Evolutionary conservation across 2,329 filamentous ascomycete species (phyloP).

Genomic region (Eutypella sp.): DNA sequence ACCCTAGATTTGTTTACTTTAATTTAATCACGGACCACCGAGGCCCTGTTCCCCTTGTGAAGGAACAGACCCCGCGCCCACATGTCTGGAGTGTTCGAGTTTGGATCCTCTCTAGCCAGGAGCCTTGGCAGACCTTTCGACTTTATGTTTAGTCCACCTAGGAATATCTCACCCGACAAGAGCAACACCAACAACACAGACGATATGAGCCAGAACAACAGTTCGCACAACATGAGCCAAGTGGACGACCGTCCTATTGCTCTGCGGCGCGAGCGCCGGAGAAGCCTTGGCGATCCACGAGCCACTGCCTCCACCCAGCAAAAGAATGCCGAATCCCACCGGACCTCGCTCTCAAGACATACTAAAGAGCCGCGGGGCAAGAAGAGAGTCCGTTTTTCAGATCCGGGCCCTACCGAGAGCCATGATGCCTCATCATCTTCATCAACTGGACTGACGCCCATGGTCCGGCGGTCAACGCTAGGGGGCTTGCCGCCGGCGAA

Average conservation of each 20-base stretch:
- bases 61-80: too few species aligned
- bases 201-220: too few species aligned
- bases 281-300: conserved; percentile 21
- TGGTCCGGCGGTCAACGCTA: conserved; percentile 49
- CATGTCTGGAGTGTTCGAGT: too few species aligned
- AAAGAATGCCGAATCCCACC: background rate
- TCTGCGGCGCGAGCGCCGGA: conserved; percentile 49
- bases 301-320: conserved; percentile 6
- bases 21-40: too few species aligned
- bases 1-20: too few species aligned
- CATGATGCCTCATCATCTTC: conserved; percentile 27
- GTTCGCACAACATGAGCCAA: conserved; percentile 28
- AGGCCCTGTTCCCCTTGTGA: too few species aligned
- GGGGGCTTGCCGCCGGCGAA: conserved; percentile 24
- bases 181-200: too few species aligned
- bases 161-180: too few species aligned
- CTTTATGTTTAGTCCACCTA: too few species aligned
- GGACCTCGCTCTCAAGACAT: conserved; percentile 8
- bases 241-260: conserved; percentile 46
- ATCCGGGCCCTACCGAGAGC: conserved; percentile 40
- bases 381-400: conserved; percentile 55
- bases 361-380: conserved; percentile 26
- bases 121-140: too few species aligned
- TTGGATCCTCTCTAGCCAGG: too few species aligned
- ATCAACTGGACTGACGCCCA: conserved; percentile 52